phyloP scores from a whole-genome alignment of 495 filamentous ascomycete genomes.

The Podospora fimiseda region DNA sequence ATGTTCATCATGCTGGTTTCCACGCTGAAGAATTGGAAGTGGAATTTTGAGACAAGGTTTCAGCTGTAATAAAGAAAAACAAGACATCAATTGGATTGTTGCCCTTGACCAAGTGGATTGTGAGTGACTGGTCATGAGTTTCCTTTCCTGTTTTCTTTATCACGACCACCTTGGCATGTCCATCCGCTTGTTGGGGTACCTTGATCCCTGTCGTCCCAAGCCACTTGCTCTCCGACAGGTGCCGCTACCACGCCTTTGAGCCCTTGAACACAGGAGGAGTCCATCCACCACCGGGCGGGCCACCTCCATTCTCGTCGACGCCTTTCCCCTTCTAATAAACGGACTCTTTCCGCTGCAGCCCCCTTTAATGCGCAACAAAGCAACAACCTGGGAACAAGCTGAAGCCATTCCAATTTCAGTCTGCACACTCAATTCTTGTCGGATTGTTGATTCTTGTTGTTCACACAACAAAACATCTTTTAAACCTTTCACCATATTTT shows the following conservation, averaged over 20 bases:
- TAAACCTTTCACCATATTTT: too few relatives aligned
- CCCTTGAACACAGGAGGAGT: neutral
- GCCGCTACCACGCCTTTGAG: conserved; percentile 1
- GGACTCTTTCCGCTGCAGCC: neutral
- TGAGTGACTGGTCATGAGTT: conserved; percentile 2
- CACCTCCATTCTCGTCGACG: conserved; percentile 7
- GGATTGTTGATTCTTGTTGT: neutral
- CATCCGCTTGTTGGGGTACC: neutral
- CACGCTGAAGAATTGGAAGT: neutral
- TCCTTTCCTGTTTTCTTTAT: neutral
- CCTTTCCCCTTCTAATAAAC: conserved; percentile 7
- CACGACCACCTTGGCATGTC: neutral
- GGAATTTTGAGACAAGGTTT: neutral
- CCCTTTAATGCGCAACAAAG: neutral
- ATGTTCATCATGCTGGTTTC: too few relatives aligned
- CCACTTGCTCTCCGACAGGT: neutral
- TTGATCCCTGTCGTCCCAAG: conserved; percentile 6
- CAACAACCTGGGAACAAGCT: neutral
- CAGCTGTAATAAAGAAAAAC: neutral
- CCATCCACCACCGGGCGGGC: conserved; percentile 3
- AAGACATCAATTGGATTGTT: neutral
- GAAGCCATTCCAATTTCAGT: neutral
- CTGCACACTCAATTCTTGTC: neutral
- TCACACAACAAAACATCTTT: too few relatives aligned
- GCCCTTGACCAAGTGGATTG: neutral